Conservation (phyloP, 2,329 filamentous ascomycete species). For the Berkeleyomyces basicola region DNA sequence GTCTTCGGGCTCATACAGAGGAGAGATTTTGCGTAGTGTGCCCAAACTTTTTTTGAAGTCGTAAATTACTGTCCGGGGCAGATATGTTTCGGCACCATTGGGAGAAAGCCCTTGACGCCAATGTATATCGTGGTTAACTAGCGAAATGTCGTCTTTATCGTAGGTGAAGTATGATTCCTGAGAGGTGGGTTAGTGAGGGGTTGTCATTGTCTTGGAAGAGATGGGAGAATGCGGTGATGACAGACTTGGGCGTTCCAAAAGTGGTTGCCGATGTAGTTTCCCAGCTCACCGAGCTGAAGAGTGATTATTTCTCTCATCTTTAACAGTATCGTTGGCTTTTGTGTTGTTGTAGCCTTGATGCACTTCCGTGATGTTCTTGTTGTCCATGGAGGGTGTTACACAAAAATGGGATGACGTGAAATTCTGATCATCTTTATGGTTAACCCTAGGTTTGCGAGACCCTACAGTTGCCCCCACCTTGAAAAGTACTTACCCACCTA, state of each 20-base stretch:
- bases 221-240: neutral
- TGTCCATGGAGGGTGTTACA: neutral
- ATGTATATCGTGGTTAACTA: slow-evolving; percentile 47
- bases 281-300: slow-evolving; percentile 79
- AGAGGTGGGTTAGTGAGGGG: neutral
- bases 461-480: neutral
- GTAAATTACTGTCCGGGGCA: slow-evolving; percentile 81
- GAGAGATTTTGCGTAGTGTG: slow-evolving; percentile 70
- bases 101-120: slow-evolving; percentile 70
- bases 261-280: slow-evolving; percentile 86
- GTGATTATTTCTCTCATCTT: slow-evolving; percentile 58
- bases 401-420: neutral
- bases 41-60: slow-evolving; percentile 92
- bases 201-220: neutral
- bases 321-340: neutral
- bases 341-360: neutral
- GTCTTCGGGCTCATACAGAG: slow-evolving; percentile 45
- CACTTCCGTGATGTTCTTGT: neutral
- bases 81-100: slow-evolving; percentile 80
- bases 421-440: neutral
- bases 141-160: slow-evolving; percentile 26
- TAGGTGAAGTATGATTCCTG: slow-evolving; percentile 98
- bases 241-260: slow-evolving; percentile 89
- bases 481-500: neutral
- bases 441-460: neutral